phyloP scores from a whole-genome alignment of 352 stramenopile species.

The Phytophthora sansomeana region DNA sequence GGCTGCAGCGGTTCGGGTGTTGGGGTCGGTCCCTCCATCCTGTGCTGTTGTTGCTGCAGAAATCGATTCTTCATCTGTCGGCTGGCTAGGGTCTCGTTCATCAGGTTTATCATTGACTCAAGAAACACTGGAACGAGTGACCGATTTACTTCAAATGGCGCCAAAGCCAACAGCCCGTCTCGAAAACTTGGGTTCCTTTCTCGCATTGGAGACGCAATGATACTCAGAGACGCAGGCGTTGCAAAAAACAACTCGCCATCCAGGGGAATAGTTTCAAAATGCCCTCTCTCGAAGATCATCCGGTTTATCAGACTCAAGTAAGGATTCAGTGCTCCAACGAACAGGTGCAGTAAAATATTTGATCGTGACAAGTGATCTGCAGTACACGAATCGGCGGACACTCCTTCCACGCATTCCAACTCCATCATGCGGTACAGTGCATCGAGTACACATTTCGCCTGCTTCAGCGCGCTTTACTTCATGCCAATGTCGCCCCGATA shows the following conservation, averaged over 20 bases:
- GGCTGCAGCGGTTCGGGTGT: constrained; percentile 1
- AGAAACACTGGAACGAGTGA: constrained; percentile 59
- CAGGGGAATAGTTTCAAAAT: constrained; percentile 49
- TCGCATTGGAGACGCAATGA: constrained; percentile 22
- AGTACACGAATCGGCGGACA: constrained; percentile 6
- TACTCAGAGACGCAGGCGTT: constrained; percentile 19
- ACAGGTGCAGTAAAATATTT: constrained; percentile 57
- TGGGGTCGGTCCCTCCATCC: background rate
- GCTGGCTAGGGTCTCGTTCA: constrained; percentile 64
- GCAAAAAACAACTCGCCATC: constrained; percentile 68
- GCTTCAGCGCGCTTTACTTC: constrained; percentile 47
- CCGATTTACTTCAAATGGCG: constrained; percentile 52
- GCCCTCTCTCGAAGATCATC: constrained; percentile 57
- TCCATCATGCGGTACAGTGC: constrained; percentile 54
- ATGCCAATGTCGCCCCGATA: constrained; percentile 30
- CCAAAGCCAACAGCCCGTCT: constrained; percentile 44
- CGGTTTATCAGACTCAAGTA: constrained; percentile 62
- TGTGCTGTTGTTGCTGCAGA: constrained; percentile 43
- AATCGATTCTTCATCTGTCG: constrained; percentile 75
- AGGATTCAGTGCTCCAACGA: constrained; percentile 49
- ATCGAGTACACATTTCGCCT: constrained; percentile 51
- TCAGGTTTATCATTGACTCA: constrained; percentile 29
- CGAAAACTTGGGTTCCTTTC: constrained; percentile 49
- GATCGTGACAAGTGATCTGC: constrained; percentile 41
- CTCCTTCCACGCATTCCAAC: constrained; percentile 47